phyloP scores from a whole-genome alignment of 2,329 filamentous ascomycete genomes.

The Aureobasidium zeae region DNA sequence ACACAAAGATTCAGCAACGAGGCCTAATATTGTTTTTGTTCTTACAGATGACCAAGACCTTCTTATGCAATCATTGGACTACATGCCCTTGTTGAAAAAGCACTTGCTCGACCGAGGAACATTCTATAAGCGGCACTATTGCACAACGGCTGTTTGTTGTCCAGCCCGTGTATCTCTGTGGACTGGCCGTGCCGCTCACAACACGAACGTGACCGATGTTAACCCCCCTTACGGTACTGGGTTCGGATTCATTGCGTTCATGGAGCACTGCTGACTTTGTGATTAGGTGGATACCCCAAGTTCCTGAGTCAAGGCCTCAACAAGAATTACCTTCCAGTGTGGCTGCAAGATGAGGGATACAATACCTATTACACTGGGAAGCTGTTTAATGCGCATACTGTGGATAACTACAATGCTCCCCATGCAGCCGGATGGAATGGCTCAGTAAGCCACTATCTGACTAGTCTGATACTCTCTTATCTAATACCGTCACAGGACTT shows the following conservation, averaged over 20 bases:
- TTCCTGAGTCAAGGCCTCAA: constrained; percentile 56
- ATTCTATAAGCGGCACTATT: constrained; percentile 51
- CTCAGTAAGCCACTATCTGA: no score
- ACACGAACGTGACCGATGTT: constrained; percentile 57
- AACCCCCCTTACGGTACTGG: constrained; percentile 43
- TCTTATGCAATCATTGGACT: constrained; percentile 51
- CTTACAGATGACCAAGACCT: constrained; percentile 61
- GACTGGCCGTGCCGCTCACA: constrained; percentile 58
- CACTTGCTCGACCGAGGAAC: constrained; percentile 51
- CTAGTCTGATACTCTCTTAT: no score
- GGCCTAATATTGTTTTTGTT: constrained; percentile 54
- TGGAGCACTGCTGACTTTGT: no score
- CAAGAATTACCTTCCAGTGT: constrained; percentile 58
- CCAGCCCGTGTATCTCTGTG: constrained; percentile 55
- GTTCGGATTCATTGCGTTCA: no score
- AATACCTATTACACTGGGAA: constrained; percentile 65
- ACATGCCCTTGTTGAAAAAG: constrained; percentile 50
- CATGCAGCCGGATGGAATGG: constrained; percentile 50
- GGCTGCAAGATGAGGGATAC: constrained; percentile 59
- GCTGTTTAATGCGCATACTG: constrained; percentile 55
- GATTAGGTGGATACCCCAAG: constrained; percentile 59
- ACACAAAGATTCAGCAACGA: no score
- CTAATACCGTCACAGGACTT: no score
- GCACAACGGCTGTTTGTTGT: constrained; percentile 56
- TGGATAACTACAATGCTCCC: constrained; percentile 52